A percentile compares a stretch with the other conserved stretches of the same genome.
These are phyloP conservation scores for Aspergillus oerlinghausenensis DNA, from an alignment of 2,329 filamentous ascomycete species.

Conservation along the genomic window DNA sequence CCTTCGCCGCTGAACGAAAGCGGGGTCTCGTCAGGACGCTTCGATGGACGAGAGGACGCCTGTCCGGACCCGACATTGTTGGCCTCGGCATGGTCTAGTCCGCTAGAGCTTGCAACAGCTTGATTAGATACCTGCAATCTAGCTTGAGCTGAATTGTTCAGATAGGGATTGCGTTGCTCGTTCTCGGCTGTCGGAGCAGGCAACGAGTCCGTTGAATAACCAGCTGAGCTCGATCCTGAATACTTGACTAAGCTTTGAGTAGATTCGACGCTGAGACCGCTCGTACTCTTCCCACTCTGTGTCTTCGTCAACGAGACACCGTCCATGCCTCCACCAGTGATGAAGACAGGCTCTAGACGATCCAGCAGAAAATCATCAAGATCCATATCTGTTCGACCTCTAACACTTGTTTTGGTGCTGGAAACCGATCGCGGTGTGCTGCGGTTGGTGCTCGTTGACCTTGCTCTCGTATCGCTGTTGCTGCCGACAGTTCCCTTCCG, in stretches of 20 bases:
- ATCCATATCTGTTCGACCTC: constrained; percentile 38
- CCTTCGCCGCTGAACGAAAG: neutral
- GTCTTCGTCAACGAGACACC: constrained; percentile 31
- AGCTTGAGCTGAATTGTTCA: neutral
- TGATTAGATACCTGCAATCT: constrained; percentile 3
- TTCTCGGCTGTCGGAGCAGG: constrained; percentile 11
- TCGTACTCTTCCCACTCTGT: constrained; percentile 39
- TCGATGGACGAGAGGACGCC: neutral
- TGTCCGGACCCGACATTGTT: neutral
- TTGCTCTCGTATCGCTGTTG: constrained; percentile 35
- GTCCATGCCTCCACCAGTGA: constrained; percentile 42
- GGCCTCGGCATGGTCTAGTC: neutral
- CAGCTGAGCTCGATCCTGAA: constrained; percentile 21
- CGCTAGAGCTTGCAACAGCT: neutral
- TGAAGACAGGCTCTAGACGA: constrained; percentile 47
- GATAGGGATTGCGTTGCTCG: neutral
- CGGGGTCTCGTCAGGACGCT: neutral
- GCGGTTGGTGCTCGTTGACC: constrained; percentile 38
- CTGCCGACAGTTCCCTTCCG: constrained; percentile 41
- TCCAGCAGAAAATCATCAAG: constrained; percentile 47
- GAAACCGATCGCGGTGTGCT: constrained; percentile 31
- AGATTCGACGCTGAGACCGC: constrained; percentile 29
- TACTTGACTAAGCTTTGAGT: constrained; percentile 18
- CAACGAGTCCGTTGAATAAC: constrained; percentile 33
- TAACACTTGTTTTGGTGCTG: constrained; percentile 39